A percentile compares a stretch with the other conserved stretches of the same genome.
Conservation (phyloP, 108 stramenopile genomes). For the Discostella stelligeroides region DNA sequence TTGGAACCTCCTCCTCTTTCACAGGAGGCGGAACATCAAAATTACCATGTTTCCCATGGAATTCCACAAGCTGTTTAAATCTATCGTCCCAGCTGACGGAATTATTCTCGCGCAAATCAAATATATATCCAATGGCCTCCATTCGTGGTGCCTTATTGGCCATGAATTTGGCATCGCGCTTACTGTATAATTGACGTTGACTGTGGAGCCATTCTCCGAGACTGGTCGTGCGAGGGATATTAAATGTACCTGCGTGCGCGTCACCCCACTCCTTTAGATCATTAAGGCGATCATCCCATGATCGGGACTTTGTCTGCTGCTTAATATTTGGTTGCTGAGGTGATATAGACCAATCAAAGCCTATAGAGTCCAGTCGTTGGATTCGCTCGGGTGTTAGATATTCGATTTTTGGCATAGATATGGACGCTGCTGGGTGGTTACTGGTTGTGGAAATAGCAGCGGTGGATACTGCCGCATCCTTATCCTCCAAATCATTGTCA, state of each 20-base stretch:
- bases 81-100: slow-evolving; percentile 27
- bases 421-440: background rate
- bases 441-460: background rate
- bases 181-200: slow-evolving; percentile 16
- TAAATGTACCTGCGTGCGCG: slow-evolving; percentile 2
- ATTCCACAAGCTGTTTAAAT: slow-evolving; percentile 20
- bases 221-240: slow-evolving; percentile 6
- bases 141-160: slow-evolving; percentile 1
- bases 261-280: background rate
- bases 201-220: slow-evolving; percentile 29
- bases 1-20: background rate
- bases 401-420: background rate
- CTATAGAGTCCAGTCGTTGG: slow-evolving; percentile 13
- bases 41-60: slow-evolving; percentile 11
- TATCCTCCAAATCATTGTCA: background rate
- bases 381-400: slow-evolving; percentile 13
- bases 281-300: slow-evolving; percentile 14
- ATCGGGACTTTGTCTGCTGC: background rate
- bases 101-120: slow-evolving; percentile 7
- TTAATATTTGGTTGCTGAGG: background rate
- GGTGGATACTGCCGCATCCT: background rate
- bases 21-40: slow-evolving; percentile 24
- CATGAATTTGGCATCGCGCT: slow-evolving; percentile 22
- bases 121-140: slow-evolving; percentile 12
- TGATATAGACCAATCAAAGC: slow-evolving; percentile 7